These are phyloP conservation scores for Malbranchea zuffiana DNA, from an alignment of 2,329 filamentous ascomycete species.

Conservation along the genomic window DNA sequence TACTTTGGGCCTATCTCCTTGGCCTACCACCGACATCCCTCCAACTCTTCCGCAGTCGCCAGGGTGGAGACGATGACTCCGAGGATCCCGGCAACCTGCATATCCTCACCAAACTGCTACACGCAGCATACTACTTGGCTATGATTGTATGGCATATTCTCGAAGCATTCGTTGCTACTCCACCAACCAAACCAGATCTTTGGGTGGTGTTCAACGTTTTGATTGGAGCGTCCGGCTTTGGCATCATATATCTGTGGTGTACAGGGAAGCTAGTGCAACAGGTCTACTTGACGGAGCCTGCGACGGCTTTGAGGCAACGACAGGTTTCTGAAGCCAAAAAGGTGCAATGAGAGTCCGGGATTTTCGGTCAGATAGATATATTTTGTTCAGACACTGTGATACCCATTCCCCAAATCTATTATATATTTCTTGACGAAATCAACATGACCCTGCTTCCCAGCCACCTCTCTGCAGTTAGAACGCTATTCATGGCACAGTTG, in stretches of 20 bases:
- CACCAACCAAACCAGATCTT: slow-evolving; percentile 71
- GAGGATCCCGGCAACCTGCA: slow-evolving; percentile 37
- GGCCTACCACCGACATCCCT: slow-evolving; percentile 71
- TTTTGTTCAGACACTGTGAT: too few species aligned
- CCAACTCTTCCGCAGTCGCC: slow-evolving; percentile 52
- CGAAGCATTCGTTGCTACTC: slow-evolving; percentile 58
- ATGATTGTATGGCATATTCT: slow-evolving; percentile 75
- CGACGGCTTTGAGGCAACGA: neutral
- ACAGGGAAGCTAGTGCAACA: slow-evolving; percentile 49
- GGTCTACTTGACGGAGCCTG: slow-evolving; percentile 1
- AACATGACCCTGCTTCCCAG: too few species aligned
- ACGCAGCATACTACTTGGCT: slow-evolving; percentile 61
- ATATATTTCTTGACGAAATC: too few species aligned
- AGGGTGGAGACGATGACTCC: slow-evolving; percentile 19
- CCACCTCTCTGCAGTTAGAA: too few species aligned
- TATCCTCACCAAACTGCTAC: slow-evolving; percentile 57
- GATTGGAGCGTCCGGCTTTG: slow-evolving; percentile 74
- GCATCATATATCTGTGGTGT: slow-evolving; percentile 85
- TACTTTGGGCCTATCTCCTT: slow-evolving; percentile 85
- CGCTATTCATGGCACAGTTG: too few species aligned
- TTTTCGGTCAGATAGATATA: too few species aligned
- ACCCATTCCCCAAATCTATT: too few species aligned
- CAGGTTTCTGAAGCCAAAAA: slow-evolving; percentile 6
- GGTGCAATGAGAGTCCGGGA: too few species aligned
- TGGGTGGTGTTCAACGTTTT: slow-evolving; percentile 90